These are phyloP conservation scores for Anthoceros angustus DNA, from an alignment of 225 moss, liverwort and hornwort species.

Conservation along the genomic window DNA sequence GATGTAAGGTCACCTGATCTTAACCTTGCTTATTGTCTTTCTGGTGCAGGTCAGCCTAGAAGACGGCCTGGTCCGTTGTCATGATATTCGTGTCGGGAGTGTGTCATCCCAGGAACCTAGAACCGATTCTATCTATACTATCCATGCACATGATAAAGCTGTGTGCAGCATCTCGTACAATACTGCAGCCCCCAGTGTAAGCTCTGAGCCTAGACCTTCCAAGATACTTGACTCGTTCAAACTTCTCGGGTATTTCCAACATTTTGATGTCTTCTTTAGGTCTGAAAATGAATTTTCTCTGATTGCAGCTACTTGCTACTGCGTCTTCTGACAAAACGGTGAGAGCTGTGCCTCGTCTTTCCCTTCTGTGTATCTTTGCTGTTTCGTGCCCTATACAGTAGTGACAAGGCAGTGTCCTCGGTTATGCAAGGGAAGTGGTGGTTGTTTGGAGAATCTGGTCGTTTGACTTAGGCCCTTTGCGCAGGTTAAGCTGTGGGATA, in stretches of 20 bases:
- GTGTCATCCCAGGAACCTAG: constrained; percentile 12
- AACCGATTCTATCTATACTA: constrained; percentile 54
- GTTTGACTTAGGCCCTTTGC: background rate
- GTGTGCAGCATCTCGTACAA: constrained; percentile 64
- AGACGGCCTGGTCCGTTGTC: constrained; percentile 58
- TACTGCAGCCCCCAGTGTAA: constrained; percentile 30
- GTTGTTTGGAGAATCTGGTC: background rate
- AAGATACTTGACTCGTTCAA: background rate
- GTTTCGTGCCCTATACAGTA: background rate
- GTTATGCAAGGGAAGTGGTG: background rate
- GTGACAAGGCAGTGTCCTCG: background rate
- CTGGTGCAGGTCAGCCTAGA: constrained; percentile 54
- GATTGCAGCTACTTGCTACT: constrained; percentile 27
- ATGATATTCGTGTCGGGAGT: constrained; percentile 51
- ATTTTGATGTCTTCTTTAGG: background rate
- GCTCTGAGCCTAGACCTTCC: no score
- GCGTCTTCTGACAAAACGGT: constrained; percentile 39
- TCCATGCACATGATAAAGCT: constrained; percentile 85
- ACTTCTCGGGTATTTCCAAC: background rate
- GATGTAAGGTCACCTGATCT: background rate
- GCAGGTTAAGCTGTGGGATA: constrained; percentile 44
- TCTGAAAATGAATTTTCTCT: background rate
- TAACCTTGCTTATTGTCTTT: background rate
- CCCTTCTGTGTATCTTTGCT: background rate
- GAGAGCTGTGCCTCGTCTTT: background rate